Evolutionary conservation across 257 asterid genomes (phyloP), one percentile per base, ranked within the genome.

Genomic region (Solanum dulcamara): DNA sequence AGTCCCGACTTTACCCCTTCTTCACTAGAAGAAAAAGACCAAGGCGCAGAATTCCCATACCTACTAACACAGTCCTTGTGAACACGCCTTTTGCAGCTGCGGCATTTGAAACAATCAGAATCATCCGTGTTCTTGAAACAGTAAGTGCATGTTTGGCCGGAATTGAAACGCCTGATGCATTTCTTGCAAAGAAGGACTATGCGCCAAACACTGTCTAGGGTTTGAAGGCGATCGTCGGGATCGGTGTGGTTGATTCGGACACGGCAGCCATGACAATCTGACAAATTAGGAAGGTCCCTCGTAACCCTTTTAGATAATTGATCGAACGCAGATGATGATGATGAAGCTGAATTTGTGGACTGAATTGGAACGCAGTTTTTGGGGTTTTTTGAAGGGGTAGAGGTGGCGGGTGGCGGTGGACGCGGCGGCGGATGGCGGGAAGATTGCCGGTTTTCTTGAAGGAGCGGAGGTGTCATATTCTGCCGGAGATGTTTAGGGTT

Each of bases 151-250:
- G 90, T 81, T 44, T 88, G 86, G 51, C 94, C 94, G 38, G 91
- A 88, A 64, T 50, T 86, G 35, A 94, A 83, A 79, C 55, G 67
- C 81, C 89, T 87, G 85, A 88, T 88, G 87, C 99, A 96, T 51
- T 86, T 91, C 55, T 85, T 89, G 86, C 99, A 96, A 81, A 95
- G 89, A 55, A 96, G 98, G 48, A 94, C 95, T 80, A 96, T 89
- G 57, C 99, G 93, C 99, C 99, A 96, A 86, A 91, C 86, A 85
- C 99, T 96, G 83, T 90, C 90, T 87, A 96, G 81, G 46, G 92
- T 91, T 74, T 85, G 98, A 62, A 96, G 96, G 81, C 97, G 94
- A 44, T 92, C 97, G 81, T 87, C 89, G 24, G 98, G 97, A 89
- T 92, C 93, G 22, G 93, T 86, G 85, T 81, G 83, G 90, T 91